Percentiles rank a stretch among this genome's conserved stretches.
phyloP scores from a whole-genome alignment of 768 basidiomycete species.

The Agaricus blazei region DNA sequence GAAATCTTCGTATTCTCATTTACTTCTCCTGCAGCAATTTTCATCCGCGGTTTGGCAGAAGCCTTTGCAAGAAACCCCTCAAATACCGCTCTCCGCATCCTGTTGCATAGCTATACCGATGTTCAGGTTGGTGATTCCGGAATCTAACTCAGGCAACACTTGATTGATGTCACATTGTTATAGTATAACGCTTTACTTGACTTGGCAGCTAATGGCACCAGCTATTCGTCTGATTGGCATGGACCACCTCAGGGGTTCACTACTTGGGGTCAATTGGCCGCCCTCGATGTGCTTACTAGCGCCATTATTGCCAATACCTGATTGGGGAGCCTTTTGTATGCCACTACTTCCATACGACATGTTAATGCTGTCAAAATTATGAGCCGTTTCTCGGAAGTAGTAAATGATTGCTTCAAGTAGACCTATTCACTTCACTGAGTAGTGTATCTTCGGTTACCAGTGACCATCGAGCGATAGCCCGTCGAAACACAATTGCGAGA shows the following conservation, averaged over 20 bases:
- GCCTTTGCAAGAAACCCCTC: constrained; percentile 33
- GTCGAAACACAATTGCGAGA: no score
- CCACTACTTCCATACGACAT: no score
- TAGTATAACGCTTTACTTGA: constrained; percentile 49
- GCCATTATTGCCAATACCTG: constrained; percentile 31
- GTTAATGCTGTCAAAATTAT: no score
- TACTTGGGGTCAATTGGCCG: constrained; percentile 45
- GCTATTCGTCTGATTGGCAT: constrained; percentile 43
- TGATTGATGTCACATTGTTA: neutral
- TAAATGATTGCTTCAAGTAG: no score
- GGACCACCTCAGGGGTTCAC: constrained; percentile 42
- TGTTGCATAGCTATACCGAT: constrained; percentile 45
- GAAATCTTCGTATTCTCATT: neutral
- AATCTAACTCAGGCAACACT: neutral
- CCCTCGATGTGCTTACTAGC: constrained; percentile 36
- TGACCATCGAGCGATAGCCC: no score
- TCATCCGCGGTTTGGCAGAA: constrained; percentile 44
- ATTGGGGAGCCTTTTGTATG: neutral
- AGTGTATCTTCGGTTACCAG: no score
- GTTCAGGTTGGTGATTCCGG: constrained; percentile 36
- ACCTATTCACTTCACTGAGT: no score
- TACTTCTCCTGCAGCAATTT: constrained; percentile 21
- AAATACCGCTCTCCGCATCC: constrained; percentile 30
- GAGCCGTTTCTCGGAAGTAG: no score
- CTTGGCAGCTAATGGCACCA: constrained; percentile 35